phyloP scores from a whole-genome alignment of 2,329 filamentous ascomycete genomes.

The Nannizziopsis arthrosporioides region DNA sequence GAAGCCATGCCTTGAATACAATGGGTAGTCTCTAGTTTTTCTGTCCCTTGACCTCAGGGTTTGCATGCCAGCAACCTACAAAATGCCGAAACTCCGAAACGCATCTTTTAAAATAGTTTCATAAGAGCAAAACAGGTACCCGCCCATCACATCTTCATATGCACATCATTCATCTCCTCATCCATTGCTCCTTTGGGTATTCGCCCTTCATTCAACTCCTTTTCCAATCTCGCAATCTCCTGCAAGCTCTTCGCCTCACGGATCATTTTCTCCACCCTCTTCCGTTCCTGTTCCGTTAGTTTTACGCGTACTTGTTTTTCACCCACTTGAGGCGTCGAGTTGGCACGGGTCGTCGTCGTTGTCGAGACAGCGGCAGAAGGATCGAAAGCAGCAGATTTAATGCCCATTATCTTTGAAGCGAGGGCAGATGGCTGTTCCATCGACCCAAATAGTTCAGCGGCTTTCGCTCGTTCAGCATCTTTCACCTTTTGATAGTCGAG shows the following conservation, averaged over 20 bases:
- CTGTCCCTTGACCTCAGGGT: too few relatives aligned
- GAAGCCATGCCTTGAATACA: too few relatives aligned
- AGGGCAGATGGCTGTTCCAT: slow-evolving; percentile 64
- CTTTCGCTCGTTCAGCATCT: slow-evolving; percentile 65
- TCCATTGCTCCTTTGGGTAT: slow-evolving; percentile 54
- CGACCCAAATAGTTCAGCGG: slow-evolving; percentile 66
- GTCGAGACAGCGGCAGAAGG: slow-evolving; percentile 34
- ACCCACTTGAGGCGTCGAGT: slow-evolving; percentile 29
- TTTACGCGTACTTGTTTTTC: slow-evolving; percentile 65
- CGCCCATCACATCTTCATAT: slow-evolving; percentile 29
- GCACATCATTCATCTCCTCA: slow-evolving; percentile 24
- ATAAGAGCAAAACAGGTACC: slow-evolving; percentile 3
- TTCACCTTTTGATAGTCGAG: slow-evolving; percentile 89
- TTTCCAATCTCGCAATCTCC: slow-evolving; percentile 83
- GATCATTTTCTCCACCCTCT: slow-evolving; percentile 74
- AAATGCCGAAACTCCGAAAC: too few relatives aligned
- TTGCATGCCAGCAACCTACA: too few relatives aligned
- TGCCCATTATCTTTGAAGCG: slow-evolving; percentile 71
- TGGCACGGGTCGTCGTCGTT: slow-evolving; percentile 28
- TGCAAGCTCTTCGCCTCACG: slow-evolving; percentile 76
- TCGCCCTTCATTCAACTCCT: slow-evolving; percentile 78
- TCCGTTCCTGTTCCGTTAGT: slow-evolving; percentile 78
- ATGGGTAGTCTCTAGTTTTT: too few relatives aligned
- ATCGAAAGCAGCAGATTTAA: slow-evolving; percentile 68
- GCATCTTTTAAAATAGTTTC: slow-evolving; percentile 1